Evolutionary conservation across 2,329 filamentous ascomycete species (phyloP), one percentile per base, ranked within the genome.

Genomic region (Alternaria incomplexa): DNA sequence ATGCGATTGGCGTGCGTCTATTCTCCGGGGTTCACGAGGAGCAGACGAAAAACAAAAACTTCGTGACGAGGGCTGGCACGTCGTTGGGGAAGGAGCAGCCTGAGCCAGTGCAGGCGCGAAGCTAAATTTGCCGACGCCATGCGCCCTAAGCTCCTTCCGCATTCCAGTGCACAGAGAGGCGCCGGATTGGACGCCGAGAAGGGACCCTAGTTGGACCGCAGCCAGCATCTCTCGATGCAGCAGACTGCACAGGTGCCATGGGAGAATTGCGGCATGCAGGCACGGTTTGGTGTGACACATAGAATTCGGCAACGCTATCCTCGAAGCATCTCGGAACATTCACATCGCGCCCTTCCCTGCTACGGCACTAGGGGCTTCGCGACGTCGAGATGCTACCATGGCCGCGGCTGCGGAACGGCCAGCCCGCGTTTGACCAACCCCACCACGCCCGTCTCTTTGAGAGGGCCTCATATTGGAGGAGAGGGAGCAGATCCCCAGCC

Each of bases 321-420:
- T 69, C 63, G 54, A 71, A 63, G 48, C 60, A 64, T 64, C 61
- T 70, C 70, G 68, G 70, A 73, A 61, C 52, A 60, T 72, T 69
- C 67, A 56, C 68, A 67, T 69, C 65, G 67, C 68, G 62, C 62
- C 50, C 59, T 62, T 51, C 54, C 65, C 64, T 71, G 67, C 63
- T 64, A 67, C 65, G 22, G 68, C 63, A 65, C 70, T 64, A 44
- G 68, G 72, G 80, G 79, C 79, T 81, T 72, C 73, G 72, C 73
- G 75, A 75, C 76, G 72, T 75, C 66, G 67, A 71, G 66, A 75
- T 79, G 78, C 77, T 79, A 80, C 79, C 80, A 80, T 79, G 75
- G 67, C 75, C 79, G 80, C 78, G 80, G 79, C 77, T 78, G 77
- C 80, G 80, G 81, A 76, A 75, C 71, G 76, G 68, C 68, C 79